These are phyloP conservation scores for Zalerion maritima DNA, from an alignment of 495 filamentous ascomycete genomes.

Conservation along the genomic window DNA sequence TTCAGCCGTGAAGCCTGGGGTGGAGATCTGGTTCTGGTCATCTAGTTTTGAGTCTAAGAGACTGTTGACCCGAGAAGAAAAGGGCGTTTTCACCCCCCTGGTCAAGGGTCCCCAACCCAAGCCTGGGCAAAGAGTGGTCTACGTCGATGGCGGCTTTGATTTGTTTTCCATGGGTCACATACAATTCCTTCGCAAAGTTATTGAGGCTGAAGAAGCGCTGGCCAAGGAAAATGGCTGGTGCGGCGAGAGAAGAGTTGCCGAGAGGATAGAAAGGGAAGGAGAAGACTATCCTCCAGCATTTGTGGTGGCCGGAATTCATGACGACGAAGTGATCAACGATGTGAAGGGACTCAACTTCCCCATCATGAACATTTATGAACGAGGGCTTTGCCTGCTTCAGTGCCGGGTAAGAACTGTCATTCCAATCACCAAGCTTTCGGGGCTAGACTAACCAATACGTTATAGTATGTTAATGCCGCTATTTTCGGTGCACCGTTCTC, in stretches of 20 bases:
- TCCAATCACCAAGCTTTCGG: conserved; percentile 1
- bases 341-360: conserved; percentile 98
- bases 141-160: conserved; percentile 94
- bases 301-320: conserved; percentile 82
- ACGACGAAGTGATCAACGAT: conserved; percentile 83
- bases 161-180: conserved; percentile 96
- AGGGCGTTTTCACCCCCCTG: conserved; percentile 44
- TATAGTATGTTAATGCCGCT: conserved; percentile 71
- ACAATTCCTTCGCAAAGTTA: conserved; percentile 71
- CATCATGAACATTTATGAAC: conserved; percentile 98
- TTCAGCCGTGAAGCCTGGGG: conserved; percentile 52
- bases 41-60: conserved; percentile 38
- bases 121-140: conserved; percentile 73
- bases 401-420: conserved; percentile 54
- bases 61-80: conserved; percentile 32
- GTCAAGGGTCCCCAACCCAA: conserved; percentile 51
- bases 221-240: conserved; percentile 60
- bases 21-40: conserved; percentile 68
- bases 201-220: conserved; percentile 50
- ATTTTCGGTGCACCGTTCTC: conserved; percentile 82
- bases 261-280: conserved; percentile 43
- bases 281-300: conserved; percentile 68
- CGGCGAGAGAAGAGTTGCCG: conserved; percentile 40
- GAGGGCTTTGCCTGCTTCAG: conserved; percentile 86
- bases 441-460: conserved; percentile 4